Evolutionary conservation across 345 rosid genomes (phyloP), one percentile per base, ranked within the genome.

Genomic region (Sisymbrium altissimum): DNA sequence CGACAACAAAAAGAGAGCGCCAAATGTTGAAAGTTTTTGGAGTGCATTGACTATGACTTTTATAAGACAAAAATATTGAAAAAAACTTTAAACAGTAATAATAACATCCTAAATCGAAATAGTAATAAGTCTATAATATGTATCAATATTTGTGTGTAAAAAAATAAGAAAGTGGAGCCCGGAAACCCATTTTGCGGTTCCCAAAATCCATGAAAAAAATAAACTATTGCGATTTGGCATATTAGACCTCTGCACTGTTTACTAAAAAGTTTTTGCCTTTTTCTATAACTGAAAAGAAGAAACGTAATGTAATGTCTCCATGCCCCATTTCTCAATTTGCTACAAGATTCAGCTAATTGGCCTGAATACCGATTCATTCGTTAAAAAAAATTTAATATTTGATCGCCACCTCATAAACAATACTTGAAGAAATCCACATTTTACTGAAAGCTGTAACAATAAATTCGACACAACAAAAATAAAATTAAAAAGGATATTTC

Each of bases 261-360:
- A 75, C 74, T 75, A 68, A 61, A 75, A 75, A 68, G 74, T 60
- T 68, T 75, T 75, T 68, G 74, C 64, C 29, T 50, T 68, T 23
- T 61, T 75, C 74, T 68, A 75, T 67, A 68, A 75, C 62, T 67
- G 40, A 68, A 49, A 50, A 60, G 25, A 46, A 57, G 21, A 39
- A 27, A 21, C 27, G 48, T 23, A n/a, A 35, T 7, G 38, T 35
- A 35, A 35, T 46, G 35, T 21, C 7, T 14, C 4, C 40, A 9
- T 11, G 9, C 3, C 8, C 52, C 41, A 71, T 36, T 39, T 35
- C 60, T 57, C 49, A 56, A 21, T 4, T 35, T 32, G 57, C 49
- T 72, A 15, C 23, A 9, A 27, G 35, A 64, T 62, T 48, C 30
- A 38, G 14, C n/a, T 61, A 18, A 50, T 17, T 38, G 9, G 3